Conservation (phyloP, 2,329 filamentous ascomycete species). For the Leptodontidium sp. region DNA sequence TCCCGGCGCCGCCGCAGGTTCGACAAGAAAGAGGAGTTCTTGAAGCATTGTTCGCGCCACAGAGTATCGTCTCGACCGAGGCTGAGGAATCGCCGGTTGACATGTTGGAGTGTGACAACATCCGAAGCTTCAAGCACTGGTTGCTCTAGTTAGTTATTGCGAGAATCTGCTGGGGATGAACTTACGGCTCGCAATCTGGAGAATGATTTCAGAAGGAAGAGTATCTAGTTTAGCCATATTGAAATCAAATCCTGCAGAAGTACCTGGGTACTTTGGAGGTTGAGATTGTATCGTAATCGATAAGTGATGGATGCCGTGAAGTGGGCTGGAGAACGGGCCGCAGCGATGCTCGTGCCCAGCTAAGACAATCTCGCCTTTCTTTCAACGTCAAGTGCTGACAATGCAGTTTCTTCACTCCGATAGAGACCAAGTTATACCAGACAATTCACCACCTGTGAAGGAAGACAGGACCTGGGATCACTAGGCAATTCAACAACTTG, state of each 20-base stretch:
- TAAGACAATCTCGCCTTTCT: not conserved
- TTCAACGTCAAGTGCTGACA: not conserved
- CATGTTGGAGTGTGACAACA: slow-evolving; percentile 72
- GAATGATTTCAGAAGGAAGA: slow-evolving; percentile 45
- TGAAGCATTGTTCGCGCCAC: slow-evolving; percentile 81
- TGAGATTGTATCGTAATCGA: not conserved
- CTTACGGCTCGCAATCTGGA: slow-evolving; percentile 43
- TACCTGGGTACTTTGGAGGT: not conserved
- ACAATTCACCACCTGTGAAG: not conserved
- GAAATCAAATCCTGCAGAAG: not conserved
- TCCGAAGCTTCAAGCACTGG: slow-evolving; percentile 70
- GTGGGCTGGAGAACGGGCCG: slow-evolving; percentile 18
- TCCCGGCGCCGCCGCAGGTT: slow-evolving; percentile 63
- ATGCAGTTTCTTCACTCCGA: not conserved
- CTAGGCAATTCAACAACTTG: no score
- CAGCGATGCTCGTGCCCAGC: slow-evolving; percentile 19
- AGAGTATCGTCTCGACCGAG: slow-evolving; percentile 77
- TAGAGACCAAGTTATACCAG: not conserved
- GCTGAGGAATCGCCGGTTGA: slow-evolving; percentile 70
- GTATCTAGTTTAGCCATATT: slow-evolving; percentile 36
- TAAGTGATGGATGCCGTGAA: slow-evolving; percentile 20
- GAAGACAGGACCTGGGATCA: no score
- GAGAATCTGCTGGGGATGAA: slow-evolving; percentile 1
- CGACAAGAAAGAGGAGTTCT: slow-evolving; percentile 71
- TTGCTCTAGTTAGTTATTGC: slow-evolving; percentile 18